Evolutionary conservation across 2,329 filamentous ascomycete genomes (phyloP), one percentile per base, ranked within the genome.

Genomic region (Exophiala oligosperma): DNA sequence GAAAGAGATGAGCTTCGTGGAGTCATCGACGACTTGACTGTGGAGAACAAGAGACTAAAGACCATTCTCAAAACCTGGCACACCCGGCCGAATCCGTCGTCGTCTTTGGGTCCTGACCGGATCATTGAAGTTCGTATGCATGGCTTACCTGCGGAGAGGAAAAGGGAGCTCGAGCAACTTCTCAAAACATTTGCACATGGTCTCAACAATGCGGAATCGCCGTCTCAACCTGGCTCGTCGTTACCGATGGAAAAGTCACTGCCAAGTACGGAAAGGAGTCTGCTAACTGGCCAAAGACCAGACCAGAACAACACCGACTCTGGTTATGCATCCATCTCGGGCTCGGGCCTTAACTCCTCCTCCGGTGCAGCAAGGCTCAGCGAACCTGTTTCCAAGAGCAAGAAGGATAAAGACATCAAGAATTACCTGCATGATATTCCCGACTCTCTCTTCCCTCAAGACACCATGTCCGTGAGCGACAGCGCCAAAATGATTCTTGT

Each of bases 11-110:
- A 92, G 56, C 92, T 86, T 60, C 81, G 91, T 48, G 88, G 88
- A 64, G 90, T 96, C 14, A 95, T 96, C 49, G 91, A 96, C 67
- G 91, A 96, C 69, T 73, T 96, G 58, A 96, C 91, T 0, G 78
- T 96, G 26, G 88, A 92, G 69, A 95, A 94, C 70, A 90, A 91
- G 70, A 87, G 85, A 52, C 72, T 95, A 60, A 92, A 87, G 74
- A 85, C 88, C 64, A 85, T 86, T 67, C 68, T 95, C 54, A 88
- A 84, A 67, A 86, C 84, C 53, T 90, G 90, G 61, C 88, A 89
- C 70, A 85, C 84, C 62, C 60, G 55, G 26, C 21, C 50, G 2
- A 56, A 50, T 38, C 44, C 58, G 24, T 75, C 83, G 26, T 48
- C 46, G 28, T 84, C 87, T 1, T 84, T 85, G 17, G 81, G 86